phyloP scores from a whole-genome alignment of 257 asterid species.

The Ballota nigra region DNA sequence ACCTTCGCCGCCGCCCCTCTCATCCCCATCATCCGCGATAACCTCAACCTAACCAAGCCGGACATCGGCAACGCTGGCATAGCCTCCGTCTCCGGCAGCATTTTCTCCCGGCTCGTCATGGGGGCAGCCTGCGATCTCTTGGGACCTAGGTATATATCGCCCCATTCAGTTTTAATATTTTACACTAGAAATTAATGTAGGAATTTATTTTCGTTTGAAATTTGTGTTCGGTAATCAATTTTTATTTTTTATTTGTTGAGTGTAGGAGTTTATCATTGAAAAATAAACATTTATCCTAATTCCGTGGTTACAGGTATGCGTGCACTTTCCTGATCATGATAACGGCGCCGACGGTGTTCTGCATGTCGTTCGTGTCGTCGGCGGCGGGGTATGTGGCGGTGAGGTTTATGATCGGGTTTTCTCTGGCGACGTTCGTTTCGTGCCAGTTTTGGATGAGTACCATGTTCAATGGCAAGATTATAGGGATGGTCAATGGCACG shows the following conservation, averaged over 20 bases:
- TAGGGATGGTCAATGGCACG: constrained; percentile 56
- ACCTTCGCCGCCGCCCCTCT: constrained; percentile 65
- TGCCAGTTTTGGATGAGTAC: constrained; percentile 67
- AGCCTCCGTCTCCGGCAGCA: constrained; percentile 59
- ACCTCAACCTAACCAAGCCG: constrained; percentile 41
- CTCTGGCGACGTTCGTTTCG: constrained; percentile 60
- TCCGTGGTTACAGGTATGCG: constrained; percentile 32
- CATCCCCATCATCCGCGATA: constrained; percentile 58
- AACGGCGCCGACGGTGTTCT: constrained; percentile 52
- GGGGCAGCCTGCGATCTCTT: constrained; percentile 57
- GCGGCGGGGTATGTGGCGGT: constrained; percentile 45
- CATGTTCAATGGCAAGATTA: constrained; percentile 48
- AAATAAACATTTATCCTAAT: no score
- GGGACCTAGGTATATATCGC: constrained; percentile 39
- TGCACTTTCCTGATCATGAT: constrained; percentile 51
- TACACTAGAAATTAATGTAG: no score
- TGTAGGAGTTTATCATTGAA: no score
- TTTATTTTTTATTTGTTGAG: no score
- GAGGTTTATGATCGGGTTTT: constrained; percentile 62
- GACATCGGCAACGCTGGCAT: constrained; percentile 63
- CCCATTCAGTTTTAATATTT: no score
- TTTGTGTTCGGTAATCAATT: no score
- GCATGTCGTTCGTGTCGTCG: constrained; percentile 52
- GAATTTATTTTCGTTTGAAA: no score
- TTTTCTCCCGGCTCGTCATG: constrained; percentile 57